Evolutionary conservation across 306 rosid species (phyloP).

Genomic region (Dryas alaskensis): DNA sequence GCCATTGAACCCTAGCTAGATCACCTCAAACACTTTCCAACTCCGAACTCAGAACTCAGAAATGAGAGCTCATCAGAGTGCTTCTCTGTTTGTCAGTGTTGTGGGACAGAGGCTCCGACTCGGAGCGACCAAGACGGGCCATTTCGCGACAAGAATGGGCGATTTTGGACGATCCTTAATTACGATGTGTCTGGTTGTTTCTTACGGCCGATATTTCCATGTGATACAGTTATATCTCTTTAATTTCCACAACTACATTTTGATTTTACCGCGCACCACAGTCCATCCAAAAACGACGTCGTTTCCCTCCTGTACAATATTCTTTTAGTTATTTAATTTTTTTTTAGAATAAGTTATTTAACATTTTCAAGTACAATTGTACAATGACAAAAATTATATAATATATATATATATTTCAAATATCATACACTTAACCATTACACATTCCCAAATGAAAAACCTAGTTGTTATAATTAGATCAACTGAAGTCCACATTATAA

Average conservation of each 20-base stretch:
- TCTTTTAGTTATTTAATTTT: no score
- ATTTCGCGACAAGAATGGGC: no score
- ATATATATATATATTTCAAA: no score
- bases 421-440: no score
- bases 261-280: conserved; percentile 1
- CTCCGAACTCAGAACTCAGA: background rate
- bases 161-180: no score
- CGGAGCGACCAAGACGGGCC: background rate
- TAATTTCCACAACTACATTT: background rate
- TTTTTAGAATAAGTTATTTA: no score
- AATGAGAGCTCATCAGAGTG: background rate
- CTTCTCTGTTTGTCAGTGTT: background rate
- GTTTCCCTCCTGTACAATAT: no score
- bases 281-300: background rate
- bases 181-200: background rate
- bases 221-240: background rate
- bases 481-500: no score
- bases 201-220: background rate
- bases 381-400: no score
- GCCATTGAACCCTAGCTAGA: conserved; percentile 25
- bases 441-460: no score
- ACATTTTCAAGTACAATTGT: no score
- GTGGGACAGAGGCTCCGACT: background rate
- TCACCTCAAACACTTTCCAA: background rate
- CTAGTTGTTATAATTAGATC: no score